Evolutionary conservation across 164 flowering plant species (phyloP).

Genomic region (Tetracentron sinense): DNA sequence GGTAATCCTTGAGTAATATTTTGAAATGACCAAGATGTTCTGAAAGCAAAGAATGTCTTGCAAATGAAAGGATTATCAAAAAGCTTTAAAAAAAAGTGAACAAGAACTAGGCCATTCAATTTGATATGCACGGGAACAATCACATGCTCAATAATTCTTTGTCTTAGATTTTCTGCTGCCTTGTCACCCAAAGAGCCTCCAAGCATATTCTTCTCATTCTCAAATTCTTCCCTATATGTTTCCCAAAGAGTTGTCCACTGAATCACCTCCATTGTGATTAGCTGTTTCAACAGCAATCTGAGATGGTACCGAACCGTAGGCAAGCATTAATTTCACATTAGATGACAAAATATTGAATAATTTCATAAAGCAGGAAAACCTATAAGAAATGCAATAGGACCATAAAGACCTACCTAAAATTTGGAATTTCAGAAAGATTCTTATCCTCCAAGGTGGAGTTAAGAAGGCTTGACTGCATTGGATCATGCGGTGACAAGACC

Average conservation of each 20-base stretch:
- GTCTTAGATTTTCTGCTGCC: slow-evolving; percentile 85
- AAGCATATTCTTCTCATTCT: slow-evolving; percentile 74
- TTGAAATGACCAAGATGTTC: slow-evolving; percentile 95
- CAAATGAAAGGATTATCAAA: slow-evolving; percentile 5
- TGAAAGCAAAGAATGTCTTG: slow-evolving; percentile 26
- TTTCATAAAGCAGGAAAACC: background rate
- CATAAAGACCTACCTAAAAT: slow-evolving; percentile 54
- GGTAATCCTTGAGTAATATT: slow-evolving; percentile 87
- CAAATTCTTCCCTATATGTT: slow-evolving; percentile 69
- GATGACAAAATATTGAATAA: background rate
- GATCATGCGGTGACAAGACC: slow-evolving; percentile 82
- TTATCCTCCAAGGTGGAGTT: slow-evolving; percentile 90
- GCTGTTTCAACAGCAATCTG: slow-evolving; percentile 76
- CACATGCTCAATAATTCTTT: slow-evolving; percentile 96
- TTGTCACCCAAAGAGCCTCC: slow-evolving; percentile 85
- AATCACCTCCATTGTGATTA: slow-evolving; percentile 95
- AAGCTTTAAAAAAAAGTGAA: background rate
- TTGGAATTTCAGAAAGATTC: slow-evolving; percentile 79
- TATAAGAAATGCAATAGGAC: background rate
- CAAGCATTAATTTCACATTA: slow-evolving; percentile 10
- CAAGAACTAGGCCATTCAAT: background rate
- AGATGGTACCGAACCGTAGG: slow-evolving; percentile 6
- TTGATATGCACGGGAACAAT: slow-evolving; percentile 3
- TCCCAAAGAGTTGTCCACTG: slow-evolving; percentile 91
- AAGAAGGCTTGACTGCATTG: slow-evolving; percentile 97